Conservation (phyloP, 345 rosid species). For the Sonneratia caseolaris region DNA sequence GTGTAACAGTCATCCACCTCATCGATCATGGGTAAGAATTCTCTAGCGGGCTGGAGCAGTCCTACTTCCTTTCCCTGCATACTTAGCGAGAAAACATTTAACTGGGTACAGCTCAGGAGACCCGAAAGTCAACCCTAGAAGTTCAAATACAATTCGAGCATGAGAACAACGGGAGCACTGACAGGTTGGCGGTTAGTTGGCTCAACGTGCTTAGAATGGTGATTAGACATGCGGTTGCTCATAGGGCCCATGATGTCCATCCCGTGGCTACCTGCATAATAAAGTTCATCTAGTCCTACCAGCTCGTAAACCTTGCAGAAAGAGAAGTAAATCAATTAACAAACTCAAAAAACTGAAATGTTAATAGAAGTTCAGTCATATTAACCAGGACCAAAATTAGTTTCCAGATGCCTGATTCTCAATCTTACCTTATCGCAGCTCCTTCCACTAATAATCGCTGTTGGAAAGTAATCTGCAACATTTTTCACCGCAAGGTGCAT, state of each 20-base stretch:
- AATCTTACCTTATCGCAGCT: constrained; percentile 47
- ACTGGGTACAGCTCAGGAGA: not conserved
- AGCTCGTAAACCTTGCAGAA: constrained; percentile 56
- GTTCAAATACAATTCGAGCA: not conserved
- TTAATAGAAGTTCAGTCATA: not conserved
- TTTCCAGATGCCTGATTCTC: not conserved
- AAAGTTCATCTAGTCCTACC: constrained; percentile 88
- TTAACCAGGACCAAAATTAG: not conserved
- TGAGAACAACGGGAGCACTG: not conserved
- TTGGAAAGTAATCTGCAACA: constrained; percentile 45
- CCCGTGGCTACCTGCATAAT: constrained; percentile 97
- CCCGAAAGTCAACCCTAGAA: not conserved
- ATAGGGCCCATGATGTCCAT: constrained; percentile 91
- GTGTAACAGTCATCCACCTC: constrained; percentile 27
- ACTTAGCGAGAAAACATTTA: not conserved
- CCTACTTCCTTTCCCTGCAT: constrained; percentile 61
- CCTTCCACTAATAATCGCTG: constrained; percentile 58
- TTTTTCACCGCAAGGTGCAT: constrained; percentile 58
- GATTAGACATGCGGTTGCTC: constrained; percentile 19
- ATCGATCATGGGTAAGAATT: constrained; percentile 65
- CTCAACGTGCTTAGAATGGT: constrained; percentile 30
- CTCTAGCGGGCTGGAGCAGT: constrained; percentile 83
- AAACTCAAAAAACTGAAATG: not conserved
- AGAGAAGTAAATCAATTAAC: constrained; percentile 6
- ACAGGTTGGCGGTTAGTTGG: constrained; percentile 25